These are phyloP conservation scores for Pseudonitzschia delicatissima DNA, from an alignment of 108 stramenopile species.

Conservation along the genomic window DNA sequence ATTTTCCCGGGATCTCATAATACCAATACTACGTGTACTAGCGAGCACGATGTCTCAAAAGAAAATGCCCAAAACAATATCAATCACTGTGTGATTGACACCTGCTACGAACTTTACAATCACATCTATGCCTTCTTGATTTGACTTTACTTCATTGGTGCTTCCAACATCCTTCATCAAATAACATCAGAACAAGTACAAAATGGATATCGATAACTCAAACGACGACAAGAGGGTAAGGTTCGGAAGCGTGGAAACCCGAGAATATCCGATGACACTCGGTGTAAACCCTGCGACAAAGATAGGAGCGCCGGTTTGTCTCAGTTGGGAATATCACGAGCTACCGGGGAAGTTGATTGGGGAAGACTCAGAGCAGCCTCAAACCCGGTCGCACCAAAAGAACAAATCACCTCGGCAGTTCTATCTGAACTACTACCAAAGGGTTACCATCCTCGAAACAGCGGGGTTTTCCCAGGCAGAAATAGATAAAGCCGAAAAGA, in stretches of 20 bases:
- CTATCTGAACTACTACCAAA: neutral
- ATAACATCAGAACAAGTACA: neutral
- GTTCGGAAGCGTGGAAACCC: slow-evolving; percentile 30
- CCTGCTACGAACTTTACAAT: too few species aligned
- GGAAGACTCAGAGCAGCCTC: neutral
- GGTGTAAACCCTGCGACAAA: slow-evolving; percentile 12
- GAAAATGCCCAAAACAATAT: too few species aligned
- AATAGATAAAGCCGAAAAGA: neutral
- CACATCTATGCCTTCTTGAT: too few species aligned
- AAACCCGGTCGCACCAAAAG: neutral
- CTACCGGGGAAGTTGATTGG: too few species aligned
- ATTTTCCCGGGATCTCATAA: too few species aligned
- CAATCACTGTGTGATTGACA: too few species aligned
- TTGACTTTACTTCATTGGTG: too few species aligned
- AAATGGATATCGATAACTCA: neutral
- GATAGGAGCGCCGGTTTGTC: slow-evolving; percentile 11
- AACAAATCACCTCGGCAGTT: neutral
- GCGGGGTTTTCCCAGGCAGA: neutral
- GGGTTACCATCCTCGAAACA: neutral
- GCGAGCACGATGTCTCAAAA: too few species aligned
- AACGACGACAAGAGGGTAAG: slow-evolving; percentile 3
- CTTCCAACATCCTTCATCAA: too few species aligned
- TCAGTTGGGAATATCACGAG: slow-evolving; percentile 22
- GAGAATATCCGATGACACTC: slow-evolving; percentile 39
- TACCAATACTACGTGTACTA: too few species aligned